Evolutionary conservation across 805 yeast genomes (phyloP), one percentile per base, ranked within the genome.

Genomic region (Yarrowia hollandica): DNA sequence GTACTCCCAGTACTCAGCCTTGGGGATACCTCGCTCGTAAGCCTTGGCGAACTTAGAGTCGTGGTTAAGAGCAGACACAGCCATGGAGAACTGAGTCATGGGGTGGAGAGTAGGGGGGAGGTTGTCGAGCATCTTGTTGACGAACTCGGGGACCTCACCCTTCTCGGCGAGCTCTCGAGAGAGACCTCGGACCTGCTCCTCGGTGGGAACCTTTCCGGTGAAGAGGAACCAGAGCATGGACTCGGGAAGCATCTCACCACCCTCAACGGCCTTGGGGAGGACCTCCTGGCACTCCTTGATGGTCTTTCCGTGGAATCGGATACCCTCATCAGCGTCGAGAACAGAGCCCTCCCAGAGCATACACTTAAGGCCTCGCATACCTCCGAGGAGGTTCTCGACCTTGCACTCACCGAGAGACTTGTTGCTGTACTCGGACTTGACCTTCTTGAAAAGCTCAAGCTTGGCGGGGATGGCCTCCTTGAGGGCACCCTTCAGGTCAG

Each of bases 71-170:
- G 94, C 90, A 63, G 83, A 85, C 60, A 87, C 80, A 46, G 92
- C 95, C 72, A 88, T 85, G 64, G 90, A 83, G 71, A 87, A 84
- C 77, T 87, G 95, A 60, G 95, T 91, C 95, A 87, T 87, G 76
- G 95, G 94, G 75, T 88, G 94, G 69, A 88, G 78, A 71, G 81
- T 75, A 63, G 84, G 77, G 71, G 95, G 95, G 65, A 86, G 79
- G 69, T 82, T 79, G 79, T 86, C 90, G 66, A 87, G 77, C 62
- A 86, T 74, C 67, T 83, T 85, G 68, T 77, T 79, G 64, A 87
- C 92, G 72, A 87, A 91, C 70, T 83, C 83, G 72, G 95, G 95
- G 66, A 87, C 76, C 67, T 81, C 81, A 34, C 90, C 77, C 75
- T 90, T 84, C 59, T 89, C 86, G 66, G 90, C 90, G 64, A 88